Base-by-base conservation (phyloP, 805 yeast genomes). In the Lachancea fermentati region DNA sequence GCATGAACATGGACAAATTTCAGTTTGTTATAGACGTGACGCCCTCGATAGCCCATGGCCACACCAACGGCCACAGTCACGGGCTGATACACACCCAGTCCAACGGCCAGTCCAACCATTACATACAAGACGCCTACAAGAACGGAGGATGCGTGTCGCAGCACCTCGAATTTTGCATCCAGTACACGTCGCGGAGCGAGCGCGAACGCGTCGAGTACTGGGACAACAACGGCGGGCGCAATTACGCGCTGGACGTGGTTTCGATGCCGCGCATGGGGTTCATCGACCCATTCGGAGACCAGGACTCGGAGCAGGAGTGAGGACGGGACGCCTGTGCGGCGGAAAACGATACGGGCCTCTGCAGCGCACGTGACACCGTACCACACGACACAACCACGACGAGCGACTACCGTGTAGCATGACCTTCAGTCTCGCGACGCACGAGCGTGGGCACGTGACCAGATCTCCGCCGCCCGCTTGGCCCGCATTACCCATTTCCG, bases 181-280 rank as follows among this genome's bases (percentile, higher is more conserved):
- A 50, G 28, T 59, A 59, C 48, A 40, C 47, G 25, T 50, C 58
- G n/a, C 44, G 56, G 28, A 36, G 45, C 35, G 51, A 48, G 18
- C 37, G 39, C n/a, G 35, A 39, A 6, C 45, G 57, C 19, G 36
- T 34, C 5, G 60, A 55, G 35, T 50, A 33, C 39, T 59, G 64
- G 64, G 63, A 58, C 32, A 59, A 56, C 42, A 59, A 59, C 39
- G 43, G 47, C 25, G 52, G 51, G 16, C 37, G 45, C 26, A 59
- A 59, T 42, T 59, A 57, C 43, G 31, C 32, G 11, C 25, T 38
- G 13, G 41, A 38, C 19, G 41, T 38, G 14, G 41, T 38, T 16
- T 7, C 33, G 7, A 32, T 25, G 13, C 41, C 36, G 11, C 41
- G 33, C 33, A 38, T 38, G 41, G 58, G 59, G 12, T 55, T 55